Base-by-base conservation (phyloP, 2,329 filamentous ascomycete species). In the Aureobasidium sp. region DNA sequence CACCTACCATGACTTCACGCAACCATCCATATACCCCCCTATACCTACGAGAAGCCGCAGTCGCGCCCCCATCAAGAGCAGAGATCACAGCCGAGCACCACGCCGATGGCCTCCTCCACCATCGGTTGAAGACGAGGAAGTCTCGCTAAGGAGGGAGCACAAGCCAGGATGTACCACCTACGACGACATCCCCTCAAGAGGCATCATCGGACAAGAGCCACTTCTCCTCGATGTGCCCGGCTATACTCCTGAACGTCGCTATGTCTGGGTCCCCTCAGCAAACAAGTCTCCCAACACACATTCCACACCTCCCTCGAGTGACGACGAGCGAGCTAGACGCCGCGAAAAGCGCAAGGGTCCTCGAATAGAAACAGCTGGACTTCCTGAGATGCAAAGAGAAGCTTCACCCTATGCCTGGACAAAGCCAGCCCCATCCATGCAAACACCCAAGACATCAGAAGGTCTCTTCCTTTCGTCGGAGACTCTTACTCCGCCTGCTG, bases 91-190 rank as follows among this genome's bases (percentile, higher is more conserved):
- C 31, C 57, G 57, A 49, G 22, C 19, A 33, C 37, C 54, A 42
- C 14, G 44, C 19, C 68, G 71, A 64, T 79, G 77, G 70, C 85
- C 87, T 6, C 87, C 87, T 1, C 78, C 79, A 19, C 86, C 88
- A 4, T 85, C 74, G 39, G 86, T 87, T 52, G 88, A 92, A 71
- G 88, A 91, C 70, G 88, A 90, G 71, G 75, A 71, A 17, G 79
- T 77, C 15, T 83, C 87, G 8, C 73, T 90, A 40, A 81, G 81
- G 6, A 84, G 80, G 70, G 88, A 91, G 70, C 74, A 82, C 67
- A 77, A 78, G 29, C 68, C 71, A 47, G 73, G 74, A 31, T 67
- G 69, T 37, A 63, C 72, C 40, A 67, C 66, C 66, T 56, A 71
- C 67, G 85, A 87, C 66, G 83, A 86, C 62, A 79, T 82, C 31